Evolutionary conservation across 73 alveolate genomes (phyloP).

Genomic region (Effrenium voratum): DNA sequence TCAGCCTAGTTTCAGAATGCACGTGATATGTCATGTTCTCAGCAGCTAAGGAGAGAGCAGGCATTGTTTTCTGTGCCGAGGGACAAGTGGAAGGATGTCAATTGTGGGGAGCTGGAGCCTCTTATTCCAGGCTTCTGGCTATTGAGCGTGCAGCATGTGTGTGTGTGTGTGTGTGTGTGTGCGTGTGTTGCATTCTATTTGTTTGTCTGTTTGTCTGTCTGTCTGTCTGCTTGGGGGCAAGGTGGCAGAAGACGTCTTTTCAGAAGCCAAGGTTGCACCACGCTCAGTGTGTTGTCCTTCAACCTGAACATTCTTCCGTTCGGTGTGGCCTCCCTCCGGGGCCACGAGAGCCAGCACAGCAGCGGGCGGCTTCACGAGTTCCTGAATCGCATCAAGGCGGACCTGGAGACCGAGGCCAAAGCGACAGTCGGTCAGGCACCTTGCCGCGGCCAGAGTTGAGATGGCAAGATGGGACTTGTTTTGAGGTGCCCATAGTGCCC

Average conservation of each 20-base stretch:
- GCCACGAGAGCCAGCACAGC: constrained; percentile 89
- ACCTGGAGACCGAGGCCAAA: constrained; percentile 21
- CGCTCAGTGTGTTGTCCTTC: constrained; percentile 44
- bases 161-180: too few species aligned
- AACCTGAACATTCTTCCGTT: constrained; percentile 81
- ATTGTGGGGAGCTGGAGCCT: constrained; percentile 85
- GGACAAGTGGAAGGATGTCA: constrained; percentile 54
- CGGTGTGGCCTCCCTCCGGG: constrained; percentile 77
- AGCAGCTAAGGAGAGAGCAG: constrained; percentile 38
- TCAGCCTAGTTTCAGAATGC: too few species aligned
- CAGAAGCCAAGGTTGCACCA: too few species aligned
- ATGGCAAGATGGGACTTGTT: not conserved
- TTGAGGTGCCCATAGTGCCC: too few species aligned
- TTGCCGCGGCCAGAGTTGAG: not conserved
- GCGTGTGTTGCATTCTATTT: too few species aligned
- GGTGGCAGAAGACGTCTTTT: too few species aligned
- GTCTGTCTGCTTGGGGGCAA: too few species aligned
- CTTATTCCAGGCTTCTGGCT: constrained; percentile 44
- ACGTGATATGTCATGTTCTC: too few species aligned
- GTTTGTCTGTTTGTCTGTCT: too few species aligned
- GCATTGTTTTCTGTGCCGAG: constrained; percentile 61
- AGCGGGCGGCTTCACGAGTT: constrained; percentile 64
- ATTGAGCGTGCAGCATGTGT: too few species aligned
- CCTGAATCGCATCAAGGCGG: constrained; percentile 15
- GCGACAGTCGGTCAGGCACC: too few species aligned